Conservation (phyloP, 2,329 filamentous ascomycete species). For the Monilinia aucupariae region DNA sequence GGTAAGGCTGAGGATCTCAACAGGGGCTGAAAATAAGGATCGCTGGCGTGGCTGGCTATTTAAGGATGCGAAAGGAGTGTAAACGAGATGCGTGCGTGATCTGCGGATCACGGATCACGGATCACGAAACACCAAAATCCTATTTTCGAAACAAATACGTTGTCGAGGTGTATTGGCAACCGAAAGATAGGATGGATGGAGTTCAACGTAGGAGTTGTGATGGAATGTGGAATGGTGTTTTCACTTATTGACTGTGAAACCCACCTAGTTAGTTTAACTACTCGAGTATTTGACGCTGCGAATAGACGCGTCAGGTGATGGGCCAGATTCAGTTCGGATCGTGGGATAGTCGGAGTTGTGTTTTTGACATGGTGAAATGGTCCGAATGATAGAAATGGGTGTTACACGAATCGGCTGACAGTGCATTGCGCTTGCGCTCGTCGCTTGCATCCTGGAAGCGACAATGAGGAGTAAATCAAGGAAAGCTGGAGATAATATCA, state of each 20-base stretch:
- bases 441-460: conserved; percentile 8
- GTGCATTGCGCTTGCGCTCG: background rate
- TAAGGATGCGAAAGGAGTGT: background rate
- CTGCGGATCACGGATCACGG: no score
- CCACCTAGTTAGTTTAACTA: no score
- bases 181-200: background rate
- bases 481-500: background rate
- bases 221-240: background rate
- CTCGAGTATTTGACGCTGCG: background rate
- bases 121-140: background rate
- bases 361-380: background rate
- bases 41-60: background rate
- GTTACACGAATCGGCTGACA: conserved; percentile 5
- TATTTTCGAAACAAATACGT: background rate
- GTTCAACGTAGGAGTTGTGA: background rate
- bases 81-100: conserved; percentile 2
- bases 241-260: background rate
- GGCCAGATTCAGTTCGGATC: background rate
- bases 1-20: conserved; percentile 6
- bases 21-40: background rate
- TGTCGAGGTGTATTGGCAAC: background rate
- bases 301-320: background rate
- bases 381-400: background rate
- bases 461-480: background rate
- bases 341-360: background rate